Evolutionary conservation across 2,329 filamentous ascomycete species (phyloP), one percentile per base, ranked within the genome.

Genomic region (Penicillium sumatraense): DNA sequence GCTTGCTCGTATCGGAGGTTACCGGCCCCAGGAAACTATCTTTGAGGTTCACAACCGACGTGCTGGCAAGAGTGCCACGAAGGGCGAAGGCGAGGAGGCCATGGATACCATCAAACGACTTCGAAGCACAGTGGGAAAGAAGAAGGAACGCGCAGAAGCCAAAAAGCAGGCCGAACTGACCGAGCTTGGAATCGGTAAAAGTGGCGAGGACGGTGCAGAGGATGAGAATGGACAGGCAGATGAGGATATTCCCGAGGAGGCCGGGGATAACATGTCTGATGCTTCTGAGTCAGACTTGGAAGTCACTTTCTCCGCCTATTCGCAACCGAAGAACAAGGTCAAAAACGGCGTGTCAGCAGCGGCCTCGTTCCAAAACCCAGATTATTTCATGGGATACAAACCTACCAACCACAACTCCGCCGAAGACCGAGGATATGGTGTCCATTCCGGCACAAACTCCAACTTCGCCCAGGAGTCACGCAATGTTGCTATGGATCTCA

Each of bases 301-400:
- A 71, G 83, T 90, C 16, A 90, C 87, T 3, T 84, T 93, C 62
- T 86, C 87, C 13, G 86, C 87, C 68, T 77, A 83, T 41, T 72
- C 76, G 44, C 76, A 81, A 62, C 77, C 66, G 77, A 73, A 76
- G 42, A 78, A 78, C 27, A 41, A 41, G 24, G 26, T 46, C 33
- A 84, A n/a, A n/a, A n/a, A 78, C 67, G 84, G 69, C 16, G 52
- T 72, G 59, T 53, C 58, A 47, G 54, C 70, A 36, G 53, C 77
- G 36, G 53, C 77, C 11, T 83, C 87, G 42, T 96, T 87, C 83
- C 86, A 90, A 69, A 93, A 97, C 71, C 84, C 87, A 0, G 93
- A 97, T 41, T 86, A 95, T 65, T 99, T 96, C 86, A 98, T 99
- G 92, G 90, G 91, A 9, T 99, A 99, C 81, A 90, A 86, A 1